Evolutionary conservation across 176 grass and related monocot species (phyloP), one percentile per base, ranked within the genome.

Genomic region (Oryza brachyantha): DNA sequence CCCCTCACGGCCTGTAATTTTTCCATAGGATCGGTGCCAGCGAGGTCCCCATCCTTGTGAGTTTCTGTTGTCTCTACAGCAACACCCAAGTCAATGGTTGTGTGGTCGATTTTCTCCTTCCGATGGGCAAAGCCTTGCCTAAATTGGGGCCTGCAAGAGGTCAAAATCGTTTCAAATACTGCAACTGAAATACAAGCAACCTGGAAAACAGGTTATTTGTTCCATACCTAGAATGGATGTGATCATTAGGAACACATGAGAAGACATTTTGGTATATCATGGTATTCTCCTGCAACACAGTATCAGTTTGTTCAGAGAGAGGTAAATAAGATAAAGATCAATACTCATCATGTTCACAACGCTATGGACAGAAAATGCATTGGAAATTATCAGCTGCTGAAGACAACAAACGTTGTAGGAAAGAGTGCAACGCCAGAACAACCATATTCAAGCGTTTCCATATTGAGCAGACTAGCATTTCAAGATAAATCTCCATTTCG

Each of bases 241-340:
- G 88, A 85, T 95, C 92, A 50, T 91, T 91, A 39, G 96, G 96
- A 46, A 93, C 96, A 54, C 92, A 99, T 48, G 90, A 89, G 84
- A 99, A 99, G 70, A 95, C 90, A 66, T 95, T 92, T 83, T 99
- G 96, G 70, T 95, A 99, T 50, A 99, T 89, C 76, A 81, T 91
- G 1, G 92, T 91, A 69, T 99, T 99, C 31, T 85, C 89, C 92
- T 99, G 90, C 79, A 48, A 74, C 72, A 82, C 19, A 85, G 14
- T 50, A 24, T 63, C 64, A 85, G 62, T 34, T 62, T 46, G 55
- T 84, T 74, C 32, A 34, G 19, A 34, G 2, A 68, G 40, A 75
- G 54, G 72, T 34, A 42, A 66, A 74, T 41, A 11, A 14, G 29
- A 6, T 65, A 32, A 48, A 10, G 29, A 6, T 65, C 40, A 48